Evolutionary conservation across 1,139 yeast genomes (phyloP).

Genomic region (Candida tunisiensis): DNA sequence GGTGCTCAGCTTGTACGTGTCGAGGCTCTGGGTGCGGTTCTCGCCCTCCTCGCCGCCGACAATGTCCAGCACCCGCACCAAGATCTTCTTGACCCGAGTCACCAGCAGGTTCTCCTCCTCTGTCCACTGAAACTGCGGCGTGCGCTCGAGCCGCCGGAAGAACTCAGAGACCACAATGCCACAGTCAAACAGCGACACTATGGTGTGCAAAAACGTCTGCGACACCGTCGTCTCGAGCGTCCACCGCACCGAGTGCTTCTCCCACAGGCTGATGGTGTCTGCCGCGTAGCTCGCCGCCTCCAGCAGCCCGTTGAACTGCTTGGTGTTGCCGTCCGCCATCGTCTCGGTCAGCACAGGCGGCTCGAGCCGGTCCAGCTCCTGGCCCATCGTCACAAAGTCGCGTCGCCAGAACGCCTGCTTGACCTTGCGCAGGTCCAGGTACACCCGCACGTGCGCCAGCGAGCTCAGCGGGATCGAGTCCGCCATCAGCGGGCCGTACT

Average conservation of each 20-base stretch:
- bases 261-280: conserved; percentile 22
- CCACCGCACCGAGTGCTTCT: conserved; percentile 20
- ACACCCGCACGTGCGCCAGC: conserved; percentile 20
- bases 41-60: conserved; percentile 10
- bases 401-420: conserved; percentile 21
- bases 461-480: conserved; percentile 24
- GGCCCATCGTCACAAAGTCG: conserved; percentile 19
- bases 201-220: conserved; percentile 21
- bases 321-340: conserved; percentile 5
- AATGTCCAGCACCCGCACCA: conserved; percentile 13
- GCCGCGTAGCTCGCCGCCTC: conserved; percentile 23
- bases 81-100: conserved; percentile 13
- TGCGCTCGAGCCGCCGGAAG: conserved; percentile 13
- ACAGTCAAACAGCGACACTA: conserved; percentile 20
- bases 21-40: background rate
- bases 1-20: conserved; percentile 2
- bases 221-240: conserved; percentile 13
- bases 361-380: conserved; percentile 12
- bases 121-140: conserved; percentile 8
- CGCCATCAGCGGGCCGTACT: conserved; percentile 22
- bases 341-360: conserved; percentile 7
- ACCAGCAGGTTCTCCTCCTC: conserved; percentile 14
- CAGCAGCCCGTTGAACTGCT: conserved; percentile 13
- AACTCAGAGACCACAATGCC: conserved; percentile 21
- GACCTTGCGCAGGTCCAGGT: conserved; percentile 16